phyloP scores from a whole-genome alignment of 306 rosid species.

The Castanea sativa region DNA sequence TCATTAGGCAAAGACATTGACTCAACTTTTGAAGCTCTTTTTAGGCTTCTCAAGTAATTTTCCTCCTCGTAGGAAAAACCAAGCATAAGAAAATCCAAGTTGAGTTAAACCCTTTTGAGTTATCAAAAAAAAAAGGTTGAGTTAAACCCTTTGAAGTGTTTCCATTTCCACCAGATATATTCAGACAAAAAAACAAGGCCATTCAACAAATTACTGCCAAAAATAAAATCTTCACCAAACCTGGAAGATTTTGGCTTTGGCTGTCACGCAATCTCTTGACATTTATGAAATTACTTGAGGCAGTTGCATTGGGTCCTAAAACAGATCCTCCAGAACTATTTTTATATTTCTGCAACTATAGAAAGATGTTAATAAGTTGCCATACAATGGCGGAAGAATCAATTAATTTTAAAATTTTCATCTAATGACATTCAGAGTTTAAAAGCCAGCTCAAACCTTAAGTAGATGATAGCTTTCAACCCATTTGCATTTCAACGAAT shows the following conservation, averaged over 20 bases:
- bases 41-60: background rate
- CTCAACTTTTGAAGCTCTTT: background rate
- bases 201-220: background rate
- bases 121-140: background rate
- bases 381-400: background rate
- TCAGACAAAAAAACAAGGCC: background rate
- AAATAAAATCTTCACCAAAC: slow-evolving; percentile 44
- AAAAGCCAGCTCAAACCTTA: slow-evolving; percentile 57
- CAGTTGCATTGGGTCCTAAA: slow-evolving; percentile 37
- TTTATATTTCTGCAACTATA: slow-evolving; percentile 56
- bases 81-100: no score
- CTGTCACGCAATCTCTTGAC: slow-evolving; percentile 52
- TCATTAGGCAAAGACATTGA: background rate
- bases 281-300: slow-evolving; percentile 47
- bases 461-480: slow-evolving; percentile 64
- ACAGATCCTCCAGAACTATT: slow-evolving; percentile 45
- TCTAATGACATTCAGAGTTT: slow-evolving; percentile 2
- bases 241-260: slow-evolving; percentile 67
- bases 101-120: background rate
- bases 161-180: background rate
- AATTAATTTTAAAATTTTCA: background rate
- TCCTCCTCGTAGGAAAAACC: background rate
- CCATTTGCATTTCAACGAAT: slow-evolving; percentile 71
- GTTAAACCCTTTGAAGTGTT: background rate
- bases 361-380: slow-evolving; percentile 24